Percentiles rank a stretch among this genome's conserved stretches.
Conservation (phyloP, 2,329 filamentous ascomycete species). For the Bipolaris gigantea region DNA sequence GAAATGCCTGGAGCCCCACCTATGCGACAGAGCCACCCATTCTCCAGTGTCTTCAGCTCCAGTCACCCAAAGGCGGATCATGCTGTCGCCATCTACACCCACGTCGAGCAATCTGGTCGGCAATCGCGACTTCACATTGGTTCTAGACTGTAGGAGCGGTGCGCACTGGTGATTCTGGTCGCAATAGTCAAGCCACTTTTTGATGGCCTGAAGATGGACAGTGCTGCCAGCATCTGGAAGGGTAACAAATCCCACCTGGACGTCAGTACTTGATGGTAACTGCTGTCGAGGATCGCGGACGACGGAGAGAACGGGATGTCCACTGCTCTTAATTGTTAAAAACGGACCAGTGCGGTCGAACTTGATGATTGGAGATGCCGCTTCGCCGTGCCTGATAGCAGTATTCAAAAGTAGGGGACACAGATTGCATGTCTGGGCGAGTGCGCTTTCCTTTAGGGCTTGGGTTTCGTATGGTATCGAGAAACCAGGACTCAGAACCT, state of each 20-base stretch:
- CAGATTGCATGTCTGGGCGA: not conserved
- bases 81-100: not conserved
- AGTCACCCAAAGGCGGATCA: constrained; percentile 4
- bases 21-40: constrained; percentile 23
- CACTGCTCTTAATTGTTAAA: not conserved
- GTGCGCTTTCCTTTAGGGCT: not conserved
- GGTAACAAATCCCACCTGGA: constrained; percentile 10
- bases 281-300: not conserved
- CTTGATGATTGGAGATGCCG: not conserved
- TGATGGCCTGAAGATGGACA: constrained; percentile 9
- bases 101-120: constrained; percentile 18
- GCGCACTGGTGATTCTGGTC: constrained; percentile 8
- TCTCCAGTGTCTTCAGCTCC: not conserved
- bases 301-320: constrained; percentile 1
- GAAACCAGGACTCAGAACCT: not conserved
- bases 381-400: not conserved
- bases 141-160: not conserved
- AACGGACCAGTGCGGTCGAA: constrained; percentile 1
- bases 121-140: not conserved
- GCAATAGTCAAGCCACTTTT: constrained; percentile 17
- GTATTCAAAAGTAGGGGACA: not conserved
- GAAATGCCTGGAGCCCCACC: constrained; percentile 14
- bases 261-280: not conserved
- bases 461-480: not conserved
- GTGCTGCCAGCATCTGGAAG: constrained; percentile 11